phyloP scores from a whole-genome alignment of 139 green algal species.

The Coccomyxa sp. region DNA sequence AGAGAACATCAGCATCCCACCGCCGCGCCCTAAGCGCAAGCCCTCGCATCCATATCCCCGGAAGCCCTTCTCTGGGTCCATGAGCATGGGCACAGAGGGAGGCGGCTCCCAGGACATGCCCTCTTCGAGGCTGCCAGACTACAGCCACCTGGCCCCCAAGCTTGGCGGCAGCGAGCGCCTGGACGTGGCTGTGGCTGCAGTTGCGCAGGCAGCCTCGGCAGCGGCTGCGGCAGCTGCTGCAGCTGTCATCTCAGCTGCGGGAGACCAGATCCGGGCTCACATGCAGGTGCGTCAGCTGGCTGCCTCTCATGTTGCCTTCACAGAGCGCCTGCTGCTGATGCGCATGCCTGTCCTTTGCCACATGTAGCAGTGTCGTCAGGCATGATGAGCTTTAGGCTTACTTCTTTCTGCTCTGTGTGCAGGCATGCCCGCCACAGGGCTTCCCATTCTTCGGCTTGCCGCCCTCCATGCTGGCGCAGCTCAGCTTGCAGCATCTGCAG shows the following conservation, averaged over 20 bases:
- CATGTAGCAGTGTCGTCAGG: no score
- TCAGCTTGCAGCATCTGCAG: constrained; percentile 8
- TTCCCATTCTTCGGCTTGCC: constrained; percentile 77
- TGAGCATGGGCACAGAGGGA: neutral
- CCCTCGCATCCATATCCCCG: constrained; percentile 69
- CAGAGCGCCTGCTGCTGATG: no score
- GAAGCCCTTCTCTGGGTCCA: constrained; percentile 33
- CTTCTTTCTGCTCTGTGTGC: neutral
- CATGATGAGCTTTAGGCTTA: no score
- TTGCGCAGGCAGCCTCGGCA: constrained; percentile 7
- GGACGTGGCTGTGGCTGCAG: constrained; percentile 7
- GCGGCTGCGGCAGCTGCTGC: constrained; percentile 22
- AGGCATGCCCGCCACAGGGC: constrained; percentile 52
- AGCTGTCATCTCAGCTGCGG: constrained; percentile 66
- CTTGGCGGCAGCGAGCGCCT: neutral
- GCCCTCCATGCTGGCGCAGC: constrained; percentile 49
- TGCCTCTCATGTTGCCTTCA: no score
- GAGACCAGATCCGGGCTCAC: constrained; percentile 56
- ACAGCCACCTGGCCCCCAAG: neutral
- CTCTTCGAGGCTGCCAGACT: neutral
- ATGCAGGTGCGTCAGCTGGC: constrained; percentile 51
- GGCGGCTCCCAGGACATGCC: neutral
- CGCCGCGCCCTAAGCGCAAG: constrained; percentile 85
- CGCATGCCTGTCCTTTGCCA: no score
- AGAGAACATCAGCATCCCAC: constrained; percentile 69